A percentile compares a stretch with the other conserved stretches of the same genome.
These are phyloP conservation scores for Cordia subcordata DNA, from an alignment of 257 asterid genomes.

Conservation along the genomic window DNA sequence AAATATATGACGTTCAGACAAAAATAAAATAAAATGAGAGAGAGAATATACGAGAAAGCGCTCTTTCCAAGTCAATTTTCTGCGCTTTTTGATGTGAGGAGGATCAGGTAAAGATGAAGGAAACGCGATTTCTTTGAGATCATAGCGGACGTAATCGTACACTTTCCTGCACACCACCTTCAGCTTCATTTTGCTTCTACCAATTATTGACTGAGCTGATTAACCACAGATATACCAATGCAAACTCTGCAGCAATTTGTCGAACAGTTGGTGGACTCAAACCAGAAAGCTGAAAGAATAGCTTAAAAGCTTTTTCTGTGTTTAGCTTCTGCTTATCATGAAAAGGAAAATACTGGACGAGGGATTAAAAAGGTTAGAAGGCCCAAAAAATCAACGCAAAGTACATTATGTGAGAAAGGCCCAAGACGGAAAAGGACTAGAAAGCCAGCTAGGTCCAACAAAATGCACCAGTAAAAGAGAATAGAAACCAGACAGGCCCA, in stretches of 20 bases:
- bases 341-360: too few relatives aligned
- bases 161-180: conserved; percentile 59
- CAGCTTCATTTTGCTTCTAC: conserved; percentile 44
- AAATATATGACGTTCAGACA: background rate
- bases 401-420: too few relatives aligned
- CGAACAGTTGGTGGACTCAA: background rate
- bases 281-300: too few relatives aligned
- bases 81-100: conserved; percentile 60
- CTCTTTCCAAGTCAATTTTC: conserved; percentile 63
- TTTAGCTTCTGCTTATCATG: too few relatives aligned
- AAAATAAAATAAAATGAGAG: background rate
- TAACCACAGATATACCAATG: too few relatives aligned
- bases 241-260: background rate
- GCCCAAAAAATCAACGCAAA: too few relatives aligned
- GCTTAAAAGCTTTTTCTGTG: too few relatives aligned
- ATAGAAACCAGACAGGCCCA: too few relatives aligned
- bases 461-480: too few relatives aligned
- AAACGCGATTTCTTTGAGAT: conserved; percentile 83
- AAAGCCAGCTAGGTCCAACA: too few relatives aligned
- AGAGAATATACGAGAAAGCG: conserved; percentile 56
- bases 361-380: too few relatives aligned
- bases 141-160: conserved; percentile 63
- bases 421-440: too few relatives aligned
- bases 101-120: conserved; percentile 95
- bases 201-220: conserved; percentile 1